Evolutionary conservation across 352 stramenopile genomes (phyloP).

Genomic region (Globisporangium canariense): DNA sequence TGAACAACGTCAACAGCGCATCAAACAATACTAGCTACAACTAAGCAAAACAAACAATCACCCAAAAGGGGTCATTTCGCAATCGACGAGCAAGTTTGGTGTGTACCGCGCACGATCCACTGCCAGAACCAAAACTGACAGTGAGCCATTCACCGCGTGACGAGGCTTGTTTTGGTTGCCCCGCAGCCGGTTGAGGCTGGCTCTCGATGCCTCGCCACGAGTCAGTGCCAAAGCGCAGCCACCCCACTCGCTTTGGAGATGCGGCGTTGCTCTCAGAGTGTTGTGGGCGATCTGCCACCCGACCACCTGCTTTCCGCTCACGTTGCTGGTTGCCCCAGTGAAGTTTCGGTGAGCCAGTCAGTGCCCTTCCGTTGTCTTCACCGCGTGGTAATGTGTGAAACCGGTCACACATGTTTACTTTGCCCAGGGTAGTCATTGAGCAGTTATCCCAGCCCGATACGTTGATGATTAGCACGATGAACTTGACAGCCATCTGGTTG

Average conservation of each 20-base stretch:
- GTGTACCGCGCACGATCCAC: no score
- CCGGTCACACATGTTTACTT: neutral
- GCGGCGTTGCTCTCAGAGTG: no score
- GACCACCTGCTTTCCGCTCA: neutral
- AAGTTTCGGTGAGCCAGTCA: no score
- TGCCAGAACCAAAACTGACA: no score
- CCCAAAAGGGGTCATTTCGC: neutral
- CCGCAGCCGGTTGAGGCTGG: no score
- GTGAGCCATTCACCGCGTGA: no score
- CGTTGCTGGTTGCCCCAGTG: neutral
- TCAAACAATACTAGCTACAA: slow-evolving; percentile 8
- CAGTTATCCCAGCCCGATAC: neutral
- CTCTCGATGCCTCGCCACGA: no score
- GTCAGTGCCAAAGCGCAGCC: no score
- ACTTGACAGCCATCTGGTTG: neutral
- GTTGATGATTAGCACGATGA: neutral
- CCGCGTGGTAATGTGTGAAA: neutral
- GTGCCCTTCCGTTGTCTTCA: neutral
- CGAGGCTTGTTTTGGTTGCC: no score
- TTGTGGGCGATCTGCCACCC: no score
- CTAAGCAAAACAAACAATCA: neutral
- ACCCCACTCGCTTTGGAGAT: no score
- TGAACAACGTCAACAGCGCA: neutral
- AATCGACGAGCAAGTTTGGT: neutral
- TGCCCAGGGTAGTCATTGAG: neutral